Conservation (phyloP, 2,329 filamentous ascomycete species). For the Diaporthe aspalathi region DNA sequence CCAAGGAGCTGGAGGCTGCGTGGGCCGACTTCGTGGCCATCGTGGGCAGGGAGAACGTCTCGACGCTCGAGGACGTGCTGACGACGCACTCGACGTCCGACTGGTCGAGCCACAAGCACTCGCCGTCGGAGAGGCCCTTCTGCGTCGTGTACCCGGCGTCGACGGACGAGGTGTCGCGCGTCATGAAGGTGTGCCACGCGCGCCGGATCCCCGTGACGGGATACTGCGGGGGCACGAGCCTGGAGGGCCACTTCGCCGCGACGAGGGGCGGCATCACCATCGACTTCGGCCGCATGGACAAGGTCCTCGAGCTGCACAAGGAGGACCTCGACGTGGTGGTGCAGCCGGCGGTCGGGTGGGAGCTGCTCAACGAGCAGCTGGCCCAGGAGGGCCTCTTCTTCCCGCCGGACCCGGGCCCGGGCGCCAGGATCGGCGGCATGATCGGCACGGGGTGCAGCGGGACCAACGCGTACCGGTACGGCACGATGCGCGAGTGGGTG, state of each 20-base stretch:
- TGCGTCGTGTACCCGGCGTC: conserved; percentile 52
- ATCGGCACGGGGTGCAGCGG: conserved; percentile 75
- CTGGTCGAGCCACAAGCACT: conserved; percentile 64
- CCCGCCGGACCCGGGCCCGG: conserved; percentile 85
- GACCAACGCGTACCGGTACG: conserved; percentile 86
- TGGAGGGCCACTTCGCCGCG: conserved; percentile 89
- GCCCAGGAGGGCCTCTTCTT: conserved; percentile 79
- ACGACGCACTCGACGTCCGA: conserved; percentile 68
- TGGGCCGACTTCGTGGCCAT: conserved; percentile 76
- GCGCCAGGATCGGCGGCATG: conserved; percentile 87
- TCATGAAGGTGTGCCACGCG: conserved; percentile 89
- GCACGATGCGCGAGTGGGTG: conserved; percentile 92
- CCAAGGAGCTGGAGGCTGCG: conserved; percentile 74
- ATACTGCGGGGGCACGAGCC: conserved; percentile 87
- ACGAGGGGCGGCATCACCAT: conserved; percentile 87
- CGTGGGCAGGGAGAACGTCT: conserved; percentile 73
- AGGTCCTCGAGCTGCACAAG: conserved; percentile 80
- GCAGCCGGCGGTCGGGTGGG: conserved; percentile 82
- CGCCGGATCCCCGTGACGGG: conserved; percentile 86
- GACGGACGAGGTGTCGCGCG: conserved; percentile 85
- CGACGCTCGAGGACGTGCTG: conserved; percentile 67
- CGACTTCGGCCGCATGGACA: conserved; percentile 88
- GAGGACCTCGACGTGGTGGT: conserved; percentile 81
- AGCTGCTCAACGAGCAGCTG: conserved; percentile 78
- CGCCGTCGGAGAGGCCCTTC: conserved; percentile 27